Base-by-base conservation (phyloP, 2,329 filamentous ascomycete genomes). In the Aspergillus glaucus region DNA sequence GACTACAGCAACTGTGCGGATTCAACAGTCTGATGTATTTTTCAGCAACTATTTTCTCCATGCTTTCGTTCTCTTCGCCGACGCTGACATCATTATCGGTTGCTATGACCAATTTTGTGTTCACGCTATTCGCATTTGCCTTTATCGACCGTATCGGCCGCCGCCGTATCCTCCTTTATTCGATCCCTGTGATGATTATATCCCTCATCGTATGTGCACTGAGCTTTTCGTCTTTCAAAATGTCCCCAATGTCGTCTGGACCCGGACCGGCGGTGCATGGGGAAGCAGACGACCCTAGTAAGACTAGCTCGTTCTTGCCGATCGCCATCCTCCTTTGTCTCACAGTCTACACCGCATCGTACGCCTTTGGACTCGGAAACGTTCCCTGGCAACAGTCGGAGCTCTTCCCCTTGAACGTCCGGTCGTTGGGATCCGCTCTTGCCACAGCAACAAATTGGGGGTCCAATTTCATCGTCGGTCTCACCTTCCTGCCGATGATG, bases 311-410 rank as follows among this genome's bases (percentile, higher is more conserved):
- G 53, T 46, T 58, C 52, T 26, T 71, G 52, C 64, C 76, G 4
- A 44, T 72, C 44, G 74, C 84, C 15, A 85, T 96, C 40, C 78
- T 96, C 2, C 54, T 80, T 37, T 86, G 86, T 55, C 85, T 96
- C 65, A 85, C 90, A 67, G 58, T 89, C 6, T 96, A 94, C 67
- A 90, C 95, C 2, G 86, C 88, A 7, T 78, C 85, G 1, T 97
- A 94, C 64, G 92, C 92, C 1, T 75, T 91, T 1, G 92, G 92
- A 2, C 77, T 97, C 2, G 92, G 92, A 7, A 94, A 90, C 59
- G 89, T 97, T 2, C 91, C 92, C 0, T 97, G 92, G 92, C 92
- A 95, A 78, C 91, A 95, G 71, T 88, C 85, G 58, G 92, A 97
- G 71, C 79, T 95, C 28, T 96, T 96, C 63, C 87, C 90, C 1